phyloP scores from a whole-genome alignment of 345 rosid genomes.

The Gossypium anomalum region DNA sequence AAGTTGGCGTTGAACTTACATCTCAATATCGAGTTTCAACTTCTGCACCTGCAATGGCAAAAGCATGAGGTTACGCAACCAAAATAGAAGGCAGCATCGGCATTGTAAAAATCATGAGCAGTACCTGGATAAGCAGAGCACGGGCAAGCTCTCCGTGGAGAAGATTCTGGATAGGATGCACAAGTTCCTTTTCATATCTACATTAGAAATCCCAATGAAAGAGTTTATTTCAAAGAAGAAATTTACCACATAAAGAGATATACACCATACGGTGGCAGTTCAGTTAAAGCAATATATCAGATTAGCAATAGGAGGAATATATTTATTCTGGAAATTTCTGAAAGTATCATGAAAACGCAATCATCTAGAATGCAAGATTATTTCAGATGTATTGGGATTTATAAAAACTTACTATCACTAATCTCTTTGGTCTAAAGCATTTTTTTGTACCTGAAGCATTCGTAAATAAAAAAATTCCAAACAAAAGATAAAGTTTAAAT shows the following conservation, averaged over 20 bases:
- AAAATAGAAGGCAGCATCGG: slow-evolving; percentile 17
- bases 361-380: neutral
- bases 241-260: neutral
- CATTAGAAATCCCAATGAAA: slow-evolving; percentile 15
- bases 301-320: neutral
- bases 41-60: slow-evolving; percentile 78
- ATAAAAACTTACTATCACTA: neutral
- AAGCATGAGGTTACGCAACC: slow-evolving; percentile 12
- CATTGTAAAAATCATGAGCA: slow-evolving; percentile 4
- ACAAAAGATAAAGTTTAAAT: neutral
- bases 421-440: neutral
- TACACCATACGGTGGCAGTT: neutral
- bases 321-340: neutral
- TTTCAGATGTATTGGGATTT: neutral
- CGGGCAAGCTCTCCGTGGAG: slow-evolving; percentile 92
- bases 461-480: neutral
- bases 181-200: slow-evolving; percentile 86
- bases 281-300: slow-evolving; percentile 3
- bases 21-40: slow-evolving; percentile 89
- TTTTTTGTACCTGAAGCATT: neutral
- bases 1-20: slow-evolving; percentile 48
- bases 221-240: neutral
- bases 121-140: slow-evolving; percentile 91
- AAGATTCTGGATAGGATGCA: slow-evolving; percentile 86
- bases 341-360: neutral